Conservation (phyloP, 148 eudicot genomes). For the Drosera capensis region DNA sequence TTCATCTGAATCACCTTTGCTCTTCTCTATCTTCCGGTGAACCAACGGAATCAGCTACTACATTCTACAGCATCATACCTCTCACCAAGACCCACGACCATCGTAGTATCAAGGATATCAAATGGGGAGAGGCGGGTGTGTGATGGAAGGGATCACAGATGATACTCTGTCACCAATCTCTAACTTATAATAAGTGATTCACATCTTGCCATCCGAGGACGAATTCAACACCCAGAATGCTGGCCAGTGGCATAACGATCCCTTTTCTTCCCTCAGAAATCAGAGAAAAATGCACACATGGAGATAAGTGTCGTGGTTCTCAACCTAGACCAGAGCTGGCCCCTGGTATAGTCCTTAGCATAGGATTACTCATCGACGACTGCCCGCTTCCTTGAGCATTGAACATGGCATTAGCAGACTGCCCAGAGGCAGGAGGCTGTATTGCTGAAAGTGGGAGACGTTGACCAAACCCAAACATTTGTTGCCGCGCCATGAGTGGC, state of each 20-base stretch:
- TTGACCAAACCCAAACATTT: constrained; percentile 65
- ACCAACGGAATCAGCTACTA: too few relatives aligned
- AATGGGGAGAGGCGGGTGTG: too few relatives aligned
- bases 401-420: constrained; percentile 36
- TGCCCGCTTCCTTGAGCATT: constrained; percentile 39
- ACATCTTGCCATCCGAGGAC: too few relatives aligned
- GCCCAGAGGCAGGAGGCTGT: constrained; percentile 50
- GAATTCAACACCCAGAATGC: too few relatives aligned
- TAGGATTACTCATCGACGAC: constrained; percentile 38
- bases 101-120: too few relatives aligned
- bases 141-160: too few relatives aligned
- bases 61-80: too few relatives aligned
- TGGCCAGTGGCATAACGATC: not conserved
- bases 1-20: too few relatives aligned
- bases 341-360: constrained; percentile 54
- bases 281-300: not conserved
- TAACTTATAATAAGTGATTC: too few relatives aligned
- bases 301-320: not conserved
- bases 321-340: constrained; percentile 61
- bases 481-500: constrained; percentile 51
- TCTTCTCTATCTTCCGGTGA: too few relatives aligned
- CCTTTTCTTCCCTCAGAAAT: not conserved
- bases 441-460: constrained; percentile 71
- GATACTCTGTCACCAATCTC: too few relatives aligned
- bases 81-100: too few relatives aligned